Base-by-base conservation (phyloP, 129 eudicot species). In the Mikania micrantha region DNA sequence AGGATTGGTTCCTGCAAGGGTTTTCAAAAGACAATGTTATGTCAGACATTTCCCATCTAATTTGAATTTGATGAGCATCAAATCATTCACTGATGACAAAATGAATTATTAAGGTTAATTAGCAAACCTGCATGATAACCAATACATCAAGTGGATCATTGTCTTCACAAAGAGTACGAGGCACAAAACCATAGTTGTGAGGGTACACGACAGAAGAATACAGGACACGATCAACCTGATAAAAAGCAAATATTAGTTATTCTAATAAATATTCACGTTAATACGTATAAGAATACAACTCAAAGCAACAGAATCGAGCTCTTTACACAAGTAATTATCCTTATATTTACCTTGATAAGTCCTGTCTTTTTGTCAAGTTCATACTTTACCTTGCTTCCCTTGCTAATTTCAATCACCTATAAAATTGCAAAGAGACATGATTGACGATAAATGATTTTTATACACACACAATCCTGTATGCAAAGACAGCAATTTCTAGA, bases 281-380 rank as follows among this genome's bases (percentile, higher is more conserved):
- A 25, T 50, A 66, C 42, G 50, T 59, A 10, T 31, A 50, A 24
- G 21, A 71, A 65, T 34, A 44, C 12, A 39, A 41, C 22, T 25
- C 12, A 3, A 56, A 67, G 19, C 39, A 56, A 67, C 25, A 71
- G 45, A 75, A 28, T 11, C 20, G 42, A 63, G 20, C 27, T 25
- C 4, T 7, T 57, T 69, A 48, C 57, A 34, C 59, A 22, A 16
- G 11, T 28, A 40, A 40, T 75, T 59, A 0, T 17, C 20, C 47
- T 53, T 11, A 17, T 47, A 58, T 27, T 60, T 75, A 85, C 98
- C 95, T 92, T 92, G 81, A 92, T 92, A 21, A 92, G 88, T 60
- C 98, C 98, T 74, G 98, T 88, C 63, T 88, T 85, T 73, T 91
- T 91, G 88, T 91, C 98, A 29, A 91, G 98, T 64, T 91, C 98